Percentiles rank a stretch among this genome's conserved stretches.
These are phyloP conservation scores for Microsporum audouinii DNA, from an alignment of 2,329 filamentous ascomycete genomes.

Conservation along the genomic window DNA sequence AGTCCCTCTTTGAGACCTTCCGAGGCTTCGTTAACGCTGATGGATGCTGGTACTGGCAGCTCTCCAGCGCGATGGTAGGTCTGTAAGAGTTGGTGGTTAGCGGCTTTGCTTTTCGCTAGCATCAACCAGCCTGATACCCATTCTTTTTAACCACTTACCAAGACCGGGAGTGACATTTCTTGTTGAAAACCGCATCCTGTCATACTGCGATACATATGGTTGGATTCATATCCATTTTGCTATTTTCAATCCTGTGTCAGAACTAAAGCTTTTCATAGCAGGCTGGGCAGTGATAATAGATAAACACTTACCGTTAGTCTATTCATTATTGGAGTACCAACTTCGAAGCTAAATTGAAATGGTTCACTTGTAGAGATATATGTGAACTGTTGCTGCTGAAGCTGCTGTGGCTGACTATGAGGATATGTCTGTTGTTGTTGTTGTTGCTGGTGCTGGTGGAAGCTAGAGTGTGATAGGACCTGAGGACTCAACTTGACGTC, in stretches of 20 bases:
- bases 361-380: not conserved
- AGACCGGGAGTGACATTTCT: conserved; percentile 8
- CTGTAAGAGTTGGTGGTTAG: not conserved
- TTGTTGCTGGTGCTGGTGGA: not conserved
- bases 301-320: conserved; percentile 6
- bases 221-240: conserved; percentile 7
- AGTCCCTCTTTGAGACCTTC: not conserved
- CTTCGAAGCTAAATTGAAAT: conserved; percentile 4
- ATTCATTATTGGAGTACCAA: not conserved
- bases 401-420: not conserved
- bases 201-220: conserved; percentile 6
- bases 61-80: not conserved
- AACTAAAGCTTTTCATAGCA: not conserved
- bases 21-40: not conserved
- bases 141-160: conserved; percentile 5
- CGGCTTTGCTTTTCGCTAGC: not conserved
- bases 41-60: conserved; percentile 1
- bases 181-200: conserved; percentile 6
- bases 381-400: not conserved
- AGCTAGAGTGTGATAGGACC: conserved; percentile 3
- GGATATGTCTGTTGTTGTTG: not conserved
- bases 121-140: not conserved
- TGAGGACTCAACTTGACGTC: conserved; percentile 10
- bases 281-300: not conserved
- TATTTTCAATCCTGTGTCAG: not conserved